Evolutionary conservation across 2,329 filamentous ascomycete genomes (phyloP), one percentile per base, ranked within the genome.

Genomic region (Lachnellula arida): DNA sequence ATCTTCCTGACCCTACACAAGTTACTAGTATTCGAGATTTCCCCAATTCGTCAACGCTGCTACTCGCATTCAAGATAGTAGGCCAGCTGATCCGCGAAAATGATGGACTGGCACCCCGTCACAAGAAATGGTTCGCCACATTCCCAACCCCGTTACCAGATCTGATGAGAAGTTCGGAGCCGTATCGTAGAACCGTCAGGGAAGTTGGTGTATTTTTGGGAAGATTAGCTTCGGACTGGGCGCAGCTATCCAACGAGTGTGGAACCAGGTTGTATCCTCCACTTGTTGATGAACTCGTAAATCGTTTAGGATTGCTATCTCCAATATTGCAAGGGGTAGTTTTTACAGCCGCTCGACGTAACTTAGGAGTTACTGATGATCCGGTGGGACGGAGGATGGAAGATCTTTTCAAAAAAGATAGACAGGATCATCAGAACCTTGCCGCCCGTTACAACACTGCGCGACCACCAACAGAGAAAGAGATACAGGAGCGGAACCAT

Each of bases 281-380:
- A 5, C 69, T 84, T n/a, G 75, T 81, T 35, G 74, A 76, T 52
- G 84, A 87, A 62, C 69, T 88, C 28, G 67, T 75, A 4, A 65
- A 68, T n/a, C 62, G 69, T 12, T 73, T 87, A 37, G 65, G 68
- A 5, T 67, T 86, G 12, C 67, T 65, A 7, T 87, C 84, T 0
- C 65, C 71, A 0, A 72, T 77, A 1, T 69, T 88, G 6, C 80
- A 84, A 61, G 69, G 67, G 1, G 77, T 83, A 28, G 69, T 83
- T 3, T 86, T 85, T 63, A 75, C 74, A 25, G 74, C 78, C 4
- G 73, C 75, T 11, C 67, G 78, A 48, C 76, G 80, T 40, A 72
- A 78, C n/a, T 70, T 80, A 60, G 74, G 73, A 4, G 62, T 73
- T 15, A 23, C 47, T 5, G 74, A 77, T 55, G 70, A 70, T 14